Percentiles rank a stretch among this genome's conserved stretches.
These are phyloP conservation scores for Beauveria medogensis DNA, from an alignment of 2,329 filamentous ascomycete species.

Conservation along the genomic window DNA sequence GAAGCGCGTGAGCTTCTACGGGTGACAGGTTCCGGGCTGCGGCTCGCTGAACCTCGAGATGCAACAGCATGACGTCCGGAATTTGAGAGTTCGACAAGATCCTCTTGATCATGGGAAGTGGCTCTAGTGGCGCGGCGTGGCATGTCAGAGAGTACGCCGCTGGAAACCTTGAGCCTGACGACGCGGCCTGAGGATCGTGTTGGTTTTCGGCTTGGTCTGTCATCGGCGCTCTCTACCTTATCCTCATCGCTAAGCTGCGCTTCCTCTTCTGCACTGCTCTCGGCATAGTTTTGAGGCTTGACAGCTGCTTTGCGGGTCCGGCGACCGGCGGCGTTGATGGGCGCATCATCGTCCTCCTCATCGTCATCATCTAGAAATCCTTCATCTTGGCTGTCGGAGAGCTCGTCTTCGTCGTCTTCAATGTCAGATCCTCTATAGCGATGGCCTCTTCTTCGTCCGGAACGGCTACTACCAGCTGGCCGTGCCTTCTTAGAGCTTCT, in stretches of 20 bases:
- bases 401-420: conserved; percentile 50
- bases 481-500: conserved; percentile 35
- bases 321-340: conserved; percentile 40
- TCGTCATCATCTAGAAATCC: conserved; percentile 41
- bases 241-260: conserved; percentile 22
- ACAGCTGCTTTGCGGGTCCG: conserved; percentile 40
- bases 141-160: conserved; percentile 17
- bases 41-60: conserved; percentile 43
- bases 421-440: conserved; percentile 55
- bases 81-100: conserved; percentile 49
- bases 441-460: conserved; percentile 28
- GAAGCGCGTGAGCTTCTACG: conserved; percentile 40
- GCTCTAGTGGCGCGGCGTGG: conserved; percentile 44
- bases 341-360: conserved; percentile 32
- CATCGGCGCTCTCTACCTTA: conserved; percentile 21
- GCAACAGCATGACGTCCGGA: conserved; percentile 50
- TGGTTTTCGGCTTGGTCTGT: conserved; percentile 18
- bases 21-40: conserved; percentile 44
- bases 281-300: conserved; percentile 38
- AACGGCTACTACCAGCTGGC: conserved; percentile 24
- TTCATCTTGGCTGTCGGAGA: conserved; percentile 44
- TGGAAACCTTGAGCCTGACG: conserved; percentile 38
- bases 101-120: conserved; percentile 46
- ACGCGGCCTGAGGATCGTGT: conserved; percentile 26
- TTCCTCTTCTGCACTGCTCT: conserved; percentile 36